A percentile compares a stretch with the other conserved stretches of the same genome.
These are phyloP conservation scores for Ophiostoma quercus DNA, from an alignment of 2,329 filamentous ascomycete genomes.

Conservation along the genomic window DNA sequence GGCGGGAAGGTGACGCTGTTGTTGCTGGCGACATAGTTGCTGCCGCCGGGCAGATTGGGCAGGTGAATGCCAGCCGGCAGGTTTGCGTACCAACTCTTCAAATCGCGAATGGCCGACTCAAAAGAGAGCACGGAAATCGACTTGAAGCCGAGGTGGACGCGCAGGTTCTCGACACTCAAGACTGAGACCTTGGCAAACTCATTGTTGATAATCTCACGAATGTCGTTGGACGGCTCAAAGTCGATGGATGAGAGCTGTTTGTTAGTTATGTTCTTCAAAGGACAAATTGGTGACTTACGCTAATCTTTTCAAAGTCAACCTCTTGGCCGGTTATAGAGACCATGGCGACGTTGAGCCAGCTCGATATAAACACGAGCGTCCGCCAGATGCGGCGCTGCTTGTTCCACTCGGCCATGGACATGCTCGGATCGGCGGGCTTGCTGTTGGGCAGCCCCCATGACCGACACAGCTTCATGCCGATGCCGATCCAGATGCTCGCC, in stretches of 20 bases:
- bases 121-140: conserved; percentile 30
- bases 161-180: conserved; percentile 33
- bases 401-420: conserved; percentile 24
- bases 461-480: conserved; percentile 31
- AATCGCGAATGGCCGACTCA: conserved; percentile 31
- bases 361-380: conserved; percentile 32
- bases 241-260: conserved; percentile 26
- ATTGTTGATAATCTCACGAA: conserved; percentile 31
- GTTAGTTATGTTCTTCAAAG: not conserved
- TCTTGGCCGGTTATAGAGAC: conserved; percentile 32
- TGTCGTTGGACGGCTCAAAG: conserved; percentile 27
- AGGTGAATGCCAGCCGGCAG: conserved; percentile 31
- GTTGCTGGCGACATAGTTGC: not conserved
- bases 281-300: not conserved
- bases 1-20: conserved; percentile 20
- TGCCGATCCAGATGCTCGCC: conserved; percentile 31
- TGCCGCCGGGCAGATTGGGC: conserved; percentile 13
- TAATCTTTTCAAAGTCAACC: conserved; percentile 25
- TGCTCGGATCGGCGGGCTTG: conserved; percentile 15
- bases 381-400: conserved; percentile 33
- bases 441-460: conserved; percentile 27
- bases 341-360: conserved; percentile 34
- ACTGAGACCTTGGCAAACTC: conserved; percentile 33
- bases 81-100: conserved; percentile 32
- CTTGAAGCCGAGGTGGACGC: conserved; percentile 31